Percentiles rank a stretch among this genome's conserved stretches.
Evolutionary conservation across 805 yeast species (phyloP).

Genomic region (Kodamaea kaohsiungensis): DNA sequence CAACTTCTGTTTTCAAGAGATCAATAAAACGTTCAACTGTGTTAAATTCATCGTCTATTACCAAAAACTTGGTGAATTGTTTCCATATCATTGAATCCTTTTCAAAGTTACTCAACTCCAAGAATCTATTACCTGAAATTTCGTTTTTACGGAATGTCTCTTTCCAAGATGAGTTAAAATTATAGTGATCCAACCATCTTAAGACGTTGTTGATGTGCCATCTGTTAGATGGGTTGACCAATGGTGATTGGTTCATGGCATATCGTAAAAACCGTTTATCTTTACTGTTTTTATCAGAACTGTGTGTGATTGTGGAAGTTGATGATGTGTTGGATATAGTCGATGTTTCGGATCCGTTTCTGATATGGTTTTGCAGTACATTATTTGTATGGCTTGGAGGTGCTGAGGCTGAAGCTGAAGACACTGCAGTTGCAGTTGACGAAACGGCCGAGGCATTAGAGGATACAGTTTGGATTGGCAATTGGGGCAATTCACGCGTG

Average conservation of each 20-base stretch:
- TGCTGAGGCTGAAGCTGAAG: background rate
- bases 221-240: slow-evolving; percentile 45
- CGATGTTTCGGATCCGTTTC: slow-evolving; percentile 40
- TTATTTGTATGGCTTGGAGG: background rate
- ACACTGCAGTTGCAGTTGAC: background rate
- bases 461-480: background rate
- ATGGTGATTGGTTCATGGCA: slow-evolving; percentile 37
- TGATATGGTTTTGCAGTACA: slow-evolving; percentile 17
- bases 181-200: slow-evolving; percentile 66
- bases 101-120: slow-evolving; percentile 68
- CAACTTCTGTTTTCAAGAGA: slow-evolving; percentile 36
- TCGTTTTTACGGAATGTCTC: slow-evolving; percentile 57
- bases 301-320: slow-evolving; percentile 29
- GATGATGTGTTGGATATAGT: slow-evolving; percentile 32
- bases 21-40: slow-evolving; percentile 58
- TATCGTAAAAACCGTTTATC: slow-evolving; percentile 44
- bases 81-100: slow-evolving; percentile 47
- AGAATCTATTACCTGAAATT: slow-evolving; percentile 61
- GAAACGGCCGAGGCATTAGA: background rate
- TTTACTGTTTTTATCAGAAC: slow-evolving; percentile 29
- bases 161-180: slow-evolving; percentile 76
- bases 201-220: slow-evolving; percentile 75
- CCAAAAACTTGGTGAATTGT: slow-evolving; percentile 36
- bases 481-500: background rate
- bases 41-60: slow-evolving; percentile 48